Percentiles rank a stretch among this genome's conserved stretches.
phyloP scores from a whole-genome alignment of 768 basidiomycete species.

The Bullera alba region DNA sequence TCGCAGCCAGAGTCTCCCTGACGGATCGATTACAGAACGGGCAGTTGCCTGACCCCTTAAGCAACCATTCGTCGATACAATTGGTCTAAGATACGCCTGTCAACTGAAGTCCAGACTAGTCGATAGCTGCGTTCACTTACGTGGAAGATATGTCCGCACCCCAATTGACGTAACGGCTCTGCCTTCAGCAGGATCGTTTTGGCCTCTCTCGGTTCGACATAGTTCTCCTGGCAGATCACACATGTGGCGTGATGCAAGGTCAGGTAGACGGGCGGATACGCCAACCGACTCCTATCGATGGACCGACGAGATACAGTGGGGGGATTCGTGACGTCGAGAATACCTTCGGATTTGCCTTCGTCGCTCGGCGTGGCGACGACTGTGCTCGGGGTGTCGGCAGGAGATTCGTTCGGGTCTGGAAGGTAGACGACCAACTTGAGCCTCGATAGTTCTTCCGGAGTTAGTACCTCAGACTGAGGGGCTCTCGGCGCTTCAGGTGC shows the following conservation, averaged over 20 bases:
- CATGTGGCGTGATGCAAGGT: slow-evolving; percentile 17
- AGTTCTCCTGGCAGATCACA: slow-evolving; percentile 34
- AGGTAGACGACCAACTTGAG: slow-evolving; percentile 24
- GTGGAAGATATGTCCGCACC: slow-evolving; percentile 85
- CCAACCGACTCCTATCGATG: slow-evolving; percentile 8
- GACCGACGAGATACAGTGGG: too few relatives aligned
- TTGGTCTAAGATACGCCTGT: slow-evolving; percentile 43
- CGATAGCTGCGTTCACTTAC: slow-evolving; percentile 51
- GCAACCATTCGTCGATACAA: slow-evolving; percentile 84
- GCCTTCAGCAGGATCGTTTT: slow-evolving; percentile 16
- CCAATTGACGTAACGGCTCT: slow-evolving; percentile 64
- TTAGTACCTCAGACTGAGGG: slow-evolving; percentile 16
- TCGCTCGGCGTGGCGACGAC: neutral
- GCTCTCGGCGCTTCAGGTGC: slow-evolving; percentile 17
- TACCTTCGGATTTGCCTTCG: neutral
- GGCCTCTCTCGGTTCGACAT: slow-evolving; percentile 9
- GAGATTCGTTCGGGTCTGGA: slow-evolving; percentile 3
- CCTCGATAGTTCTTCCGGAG: slow-evolving; percentile 10
- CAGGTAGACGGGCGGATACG: slow-evolving; percentile 17
- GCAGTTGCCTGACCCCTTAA: slow-evolving; percentile 75
- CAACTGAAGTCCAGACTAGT: slow-evolving; percentile 53
- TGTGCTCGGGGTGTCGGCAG: neutral
- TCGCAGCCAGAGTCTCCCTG: slow-evolving; percentile 5
- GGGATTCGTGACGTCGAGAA: neutral
- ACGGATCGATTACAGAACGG: slow-evolving; percentile 66